Percentiles rank a stretch among this genome's conserved stretches.
Conservation (phyloP, 108 stramenopile genomes). For the Nitzschia sp. region DNA sequence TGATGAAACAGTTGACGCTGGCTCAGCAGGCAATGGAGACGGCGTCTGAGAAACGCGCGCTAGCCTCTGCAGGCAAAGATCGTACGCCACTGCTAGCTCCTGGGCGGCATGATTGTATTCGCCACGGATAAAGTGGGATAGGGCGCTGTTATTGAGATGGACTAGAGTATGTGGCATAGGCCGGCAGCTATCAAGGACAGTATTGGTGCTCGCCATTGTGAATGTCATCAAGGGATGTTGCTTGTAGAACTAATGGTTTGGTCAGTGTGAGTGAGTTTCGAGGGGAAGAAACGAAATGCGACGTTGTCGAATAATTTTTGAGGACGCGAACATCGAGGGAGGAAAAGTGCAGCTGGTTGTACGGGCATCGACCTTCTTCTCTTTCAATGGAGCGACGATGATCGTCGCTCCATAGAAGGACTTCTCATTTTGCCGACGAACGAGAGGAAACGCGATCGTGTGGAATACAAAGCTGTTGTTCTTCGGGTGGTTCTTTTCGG, state of each 20-base stretch:
- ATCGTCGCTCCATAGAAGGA: not conserved
- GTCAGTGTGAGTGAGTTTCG: too few species aligned
- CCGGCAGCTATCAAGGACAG: too few species aligned
- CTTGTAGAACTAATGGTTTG: too few species aligned
- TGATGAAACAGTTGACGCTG: not conserved
- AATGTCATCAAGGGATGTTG: too few species aligned
- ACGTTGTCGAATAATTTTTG: too few species aligned
- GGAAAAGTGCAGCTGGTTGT: too few species aligned
- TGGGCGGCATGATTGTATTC: conserved; percentile 15
- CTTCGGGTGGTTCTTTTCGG: not conserved
- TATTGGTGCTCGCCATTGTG: too few species aligned
- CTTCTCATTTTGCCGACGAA: not conserved
- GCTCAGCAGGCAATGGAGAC: not conserved
- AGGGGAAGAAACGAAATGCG: too few species aligned
- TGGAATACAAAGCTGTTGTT: not conserved
- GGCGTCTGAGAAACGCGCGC: not conserved
- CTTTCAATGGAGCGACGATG: too few species aligned
- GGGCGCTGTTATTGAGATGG: conserved; percentile 10
- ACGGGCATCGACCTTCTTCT: too few species aligned
- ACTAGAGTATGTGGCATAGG: not conserved
- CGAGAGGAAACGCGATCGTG: too few species aligned
- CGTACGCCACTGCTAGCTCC: conserved; percentile 1
- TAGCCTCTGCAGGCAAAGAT: conserved; percentile 9
- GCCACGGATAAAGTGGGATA: conserved; percentile 14
- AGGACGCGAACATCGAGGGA: too few species aligned